Conservation (phyloP, 208 protist species). For the Herpetomonas muscarum region DNA sequence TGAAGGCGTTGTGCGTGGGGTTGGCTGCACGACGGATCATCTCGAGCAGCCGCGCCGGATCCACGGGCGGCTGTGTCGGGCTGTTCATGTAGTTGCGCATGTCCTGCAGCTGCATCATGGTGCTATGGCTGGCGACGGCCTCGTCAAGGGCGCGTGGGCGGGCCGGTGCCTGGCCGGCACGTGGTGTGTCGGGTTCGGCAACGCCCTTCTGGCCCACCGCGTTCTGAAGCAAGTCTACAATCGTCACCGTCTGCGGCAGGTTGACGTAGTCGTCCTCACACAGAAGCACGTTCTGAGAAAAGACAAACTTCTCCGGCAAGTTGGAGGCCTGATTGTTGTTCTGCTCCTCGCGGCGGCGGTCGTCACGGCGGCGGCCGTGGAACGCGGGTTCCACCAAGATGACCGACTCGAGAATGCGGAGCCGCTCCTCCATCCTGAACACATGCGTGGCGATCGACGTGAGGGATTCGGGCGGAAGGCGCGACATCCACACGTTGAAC, state of each 20-base stretch:
- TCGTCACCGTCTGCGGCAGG: slow-evolving; percentile 82
- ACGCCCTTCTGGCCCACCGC: slow-evolving; percentile 74
- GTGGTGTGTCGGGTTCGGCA: slow-evolving; percentile 81
- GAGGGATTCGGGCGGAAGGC: slow-evolving; percentile 55
- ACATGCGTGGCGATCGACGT: slow-evolving; percentile 51
- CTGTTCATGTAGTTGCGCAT: slow-evolving; percentile 88
- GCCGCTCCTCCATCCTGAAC: slow-evolving; percentile 75
- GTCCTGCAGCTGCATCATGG: slow-evolving; percentile 86
- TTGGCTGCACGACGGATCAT: slow-evolving; percentile 76
- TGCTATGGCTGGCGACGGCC: slow-evolving; percentile 85
- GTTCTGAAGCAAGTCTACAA: slow-evolving; percentile 85
- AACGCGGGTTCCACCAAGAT: slow-evolving; percentile 82
- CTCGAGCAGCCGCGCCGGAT: slow-evolving; percentile 82
- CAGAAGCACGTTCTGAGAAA: slow-evolving; percentile 88
- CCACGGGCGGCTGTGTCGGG: slow-evolving; percentile 73
- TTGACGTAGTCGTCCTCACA: slow-evolving; percentile 78
- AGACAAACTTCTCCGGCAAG: slow-evolving; percentile 76
- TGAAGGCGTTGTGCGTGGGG: slow-evolving; percentile 67
- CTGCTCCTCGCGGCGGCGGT: slow-evolving; percentile 56
- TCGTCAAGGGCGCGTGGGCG: slow-evolving; percentile 67
- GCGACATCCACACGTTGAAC: slow-evolving; percentile 72
- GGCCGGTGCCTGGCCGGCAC: slow-evolving; percentile 46
- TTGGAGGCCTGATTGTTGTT: slow-evolving; percentile 10
- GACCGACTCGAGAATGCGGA: slow-evolving; percentile 73
- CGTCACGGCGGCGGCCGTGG: slow-evolving; percentile 57